Evolutionary conservation across 1,284 basidiomycete species (phyloP).

Genomic region (Tilletia horrida): DNA sequence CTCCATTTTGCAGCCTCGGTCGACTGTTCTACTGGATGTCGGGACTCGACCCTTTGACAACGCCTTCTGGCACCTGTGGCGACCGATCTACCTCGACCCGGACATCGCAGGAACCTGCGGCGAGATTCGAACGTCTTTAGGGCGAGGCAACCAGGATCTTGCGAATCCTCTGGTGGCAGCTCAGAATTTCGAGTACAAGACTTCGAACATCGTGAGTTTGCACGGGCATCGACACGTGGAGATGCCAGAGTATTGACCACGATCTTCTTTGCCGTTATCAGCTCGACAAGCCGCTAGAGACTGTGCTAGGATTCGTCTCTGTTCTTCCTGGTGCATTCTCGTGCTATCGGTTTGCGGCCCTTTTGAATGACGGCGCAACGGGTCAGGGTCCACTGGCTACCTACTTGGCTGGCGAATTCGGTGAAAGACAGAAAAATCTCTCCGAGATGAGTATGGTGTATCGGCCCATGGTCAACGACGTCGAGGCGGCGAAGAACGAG

Average conservation of each 20-base stretch:
- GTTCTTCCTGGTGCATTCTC: constrained; percentile 24
- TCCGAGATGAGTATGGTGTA: constrained; percentile 12
- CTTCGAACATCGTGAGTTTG: constrained; percentile 7
- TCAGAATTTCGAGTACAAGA: constrained; percentile 24
- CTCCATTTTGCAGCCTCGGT: constrained; percentile 21
- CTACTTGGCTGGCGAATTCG: constrained; percentile 19
- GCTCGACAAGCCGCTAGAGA: constrained; percentile 21
- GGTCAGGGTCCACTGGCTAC: constrained; percentile 18
- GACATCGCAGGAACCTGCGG: constrained; percentile 19
- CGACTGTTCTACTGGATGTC: constrained; percentile 17
- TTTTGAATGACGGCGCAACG: constrained; percentile 19
- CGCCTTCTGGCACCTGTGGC: constrained; percentile 22
- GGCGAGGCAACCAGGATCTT: constrained; percentile 8
- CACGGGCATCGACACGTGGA: neutral
- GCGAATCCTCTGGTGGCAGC: constrained; percentile 19
- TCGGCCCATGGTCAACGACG: constrained; percentile 13
- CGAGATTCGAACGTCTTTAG: constrained; percentile 15
- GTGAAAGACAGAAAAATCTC: constrained; percentile 18
- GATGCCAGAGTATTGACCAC: no score
- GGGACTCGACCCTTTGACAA: constrained; percentile 17
- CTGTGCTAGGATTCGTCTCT: constrained; percentile 19
- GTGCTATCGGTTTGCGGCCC: constrained; percentile 18
- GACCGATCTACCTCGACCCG: constrained; percentile 13
- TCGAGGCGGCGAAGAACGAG: neutral
- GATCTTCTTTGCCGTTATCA: neutral